These are phyloP conservation scores for Penicillium frequentans DNA, from an alignment of 2,329 filamentous ascomycete species.

Conservation along the genomic window DNA sequence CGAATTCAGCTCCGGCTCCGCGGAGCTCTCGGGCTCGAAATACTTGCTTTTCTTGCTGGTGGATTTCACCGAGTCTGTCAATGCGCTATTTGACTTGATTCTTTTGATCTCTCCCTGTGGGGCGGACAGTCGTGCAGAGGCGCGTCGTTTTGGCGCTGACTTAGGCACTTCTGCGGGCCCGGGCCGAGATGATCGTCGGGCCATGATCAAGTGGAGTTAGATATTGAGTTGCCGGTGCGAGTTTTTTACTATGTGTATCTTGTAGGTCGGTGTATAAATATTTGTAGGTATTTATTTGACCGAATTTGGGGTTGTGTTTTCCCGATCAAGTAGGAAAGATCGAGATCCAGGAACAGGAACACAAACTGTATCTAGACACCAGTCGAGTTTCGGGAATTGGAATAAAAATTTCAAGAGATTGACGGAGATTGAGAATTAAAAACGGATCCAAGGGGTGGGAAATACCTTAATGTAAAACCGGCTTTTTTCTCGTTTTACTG, in stretches of 20 bases:
- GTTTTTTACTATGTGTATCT: background rate
- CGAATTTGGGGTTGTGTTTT: background rate
- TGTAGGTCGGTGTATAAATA: background rate
- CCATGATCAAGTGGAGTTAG: constrained; percentile 24
- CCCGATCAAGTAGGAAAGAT: background rate
- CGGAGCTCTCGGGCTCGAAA: constrained; percentile 45
- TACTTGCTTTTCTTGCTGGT: constrained; percentile 54
- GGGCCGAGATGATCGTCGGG: constrained; percentile 40
- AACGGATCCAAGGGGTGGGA: constrained; percentile 1
- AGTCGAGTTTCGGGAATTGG: background rate
- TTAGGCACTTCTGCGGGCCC: constrained; percentile 33
- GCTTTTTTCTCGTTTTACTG: constrained; percentile 11
- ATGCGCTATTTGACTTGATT: constrained; percentile 28
- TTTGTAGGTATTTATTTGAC: background rate
- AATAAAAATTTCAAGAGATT: background rate
- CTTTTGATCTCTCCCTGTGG: constrained; percentile 31
- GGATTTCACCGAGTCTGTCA: constrained; percentile 23
- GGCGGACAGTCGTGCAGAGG: constrained; percentile 32
- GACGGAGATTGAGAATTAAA: background rate
- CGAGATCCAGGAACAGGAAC: background rate
- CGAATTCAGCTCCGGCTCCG: constrained; percentile 21
- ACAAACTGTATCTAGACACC: background rate
- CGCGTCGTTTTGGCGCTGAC: constrained; percentile 35
- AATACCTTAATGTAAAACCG: constrained; percentile 9
- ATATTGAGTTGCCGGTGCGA: background rate